These are phyloP conservation scores for Dentipellis sp. DNA, from an alignment of 768 basidiomycete species.

Conservation along the genomic window DNA sequence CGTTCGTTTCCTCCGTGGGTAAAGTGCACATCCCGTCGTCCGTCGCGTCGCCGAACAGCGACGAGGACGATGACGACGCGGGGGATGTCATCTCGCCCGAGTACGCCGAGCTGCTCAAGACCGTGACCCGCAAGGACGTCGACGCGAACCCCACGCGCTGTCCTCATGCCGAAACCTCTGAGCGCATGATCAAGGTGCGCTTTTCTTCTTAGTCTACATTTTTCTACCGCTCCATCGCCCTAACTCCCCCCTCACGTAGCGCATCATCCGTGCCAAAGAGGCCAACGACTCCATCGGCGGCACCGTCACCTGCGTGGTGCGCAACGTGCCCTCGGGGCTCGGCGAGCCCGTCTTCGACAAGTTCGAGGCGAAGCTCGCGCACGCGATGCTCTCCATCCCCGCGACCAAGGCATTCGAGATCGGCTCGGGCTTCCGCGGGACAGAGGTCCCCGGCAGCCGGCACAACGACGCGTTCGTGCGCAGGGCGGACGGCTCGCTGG, in stretches of 20 bases:
- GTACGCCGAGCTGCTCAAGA: slow-evolving; percentile 69
- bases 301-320: slow-evolving; percentile 95
- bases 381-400: slow-evolving; percentile 98
- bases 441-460: slow-evolving; percentile 83
- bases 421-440: slow-evolving; percentile 93
- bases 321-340: slow-evolving; percentile 81
- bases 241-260: slow-evolving; percentile 33
- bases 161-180: slow-evolving; percentile 82
- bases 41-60: slow-evolving; percentile 25
- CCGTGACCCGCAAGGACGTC: slow-evolving; percentile 78
- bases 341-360: slow-evolving; percentile 99
- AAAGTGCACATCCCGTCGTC: slow-evolving; percentile 69
- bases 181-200: slow-evolving; percentile 78
- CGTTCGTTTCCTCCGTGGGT: slow-evolving; percentile 94
- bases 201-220: background rate
- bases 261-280: slow-evolving; percentile 90
- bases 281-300: slow-evolving; percentile 92
- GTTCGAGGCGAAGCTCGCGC: slow-evolving; percentile 89
- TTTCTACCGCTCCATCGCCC: background rate
- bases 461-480: slow-evolving; percentile 88
- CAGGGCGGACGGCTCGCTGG: slow-evolving; percentile 57
- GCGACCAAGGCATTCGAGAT: slow-evolving; percentile 98
- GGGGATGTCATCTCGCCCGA: slow-evolving; percentile 78
- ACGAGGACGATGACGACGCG: slow-evolving; percentile 48
- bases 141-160: slow-evolving; percentile 85